Evolutionary conservation across 106 monocot species (phyloP).

Genomic region (Dendrobium nobile): DNA sequence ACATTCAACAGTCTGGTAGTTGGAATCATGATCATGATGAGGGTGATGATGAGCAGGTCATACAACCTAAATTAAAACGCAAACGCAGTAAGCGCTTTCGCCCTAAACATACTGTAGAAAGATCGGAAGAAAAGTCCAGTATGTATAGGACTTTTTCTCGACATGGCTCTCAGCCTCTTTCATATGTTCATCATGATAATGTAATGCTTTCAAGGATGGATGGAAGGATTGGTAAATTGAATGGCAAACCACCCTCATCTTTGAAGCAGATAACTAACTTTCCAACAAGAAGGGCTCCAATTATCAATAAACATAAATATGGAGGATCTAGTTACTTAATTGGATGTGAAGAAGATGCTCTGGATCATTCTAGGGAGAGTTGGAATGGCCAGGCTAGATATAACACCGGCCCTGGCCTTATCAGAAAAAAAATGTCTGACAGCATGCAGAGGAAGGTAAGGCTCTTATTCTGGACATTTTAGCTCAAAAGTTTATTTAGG

Average conservation of each 20-base stretch:
- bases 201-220: conserved; percentile 29
- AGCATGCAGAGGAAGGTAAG: conserved; percentile 81
- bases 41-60: conserved; percentile 71
- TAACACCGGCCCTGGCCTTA: conserved; percentile 16
- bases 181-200: conserved; percentile 30
- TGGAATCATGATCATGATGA: conserved; percentile 65
- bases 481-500: neutral
- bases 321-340: conserved; percentile 39
- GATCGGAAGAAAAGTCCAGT: conserved; percentile 42
- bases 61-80: conserved; percentile 77
- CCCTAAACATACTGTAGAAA: conserved; percentile 46
- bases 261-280: conserved; percentile 43
- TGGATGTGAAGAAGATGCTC: conserved; percentile 38
- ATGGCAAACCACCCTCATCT: conserved; percentile 15
- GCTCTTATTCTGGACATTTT: neutral
- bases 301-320: conserved; percentile 25
- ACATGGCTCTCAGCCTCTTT: conserved; percentile 16
- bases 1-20: conserved; percentile 63
- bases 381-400: conserved; percentile 41
- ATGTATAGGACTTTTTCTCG: conserved; percentile 22
- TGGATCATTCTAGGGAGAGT: conserved; percentile 53
- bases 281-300: conserved; percentile 40
- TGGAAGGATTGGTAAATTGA: conserved; percentile 22
- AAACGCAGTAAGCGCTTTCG: conserved; percentile 81
- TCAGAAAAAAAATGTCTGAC: conserved; percentile 50